Base-by-base conservation (phyloP, 176 grass and related monocot genomes). In the Hyparrhenia diplandra region DNA sequence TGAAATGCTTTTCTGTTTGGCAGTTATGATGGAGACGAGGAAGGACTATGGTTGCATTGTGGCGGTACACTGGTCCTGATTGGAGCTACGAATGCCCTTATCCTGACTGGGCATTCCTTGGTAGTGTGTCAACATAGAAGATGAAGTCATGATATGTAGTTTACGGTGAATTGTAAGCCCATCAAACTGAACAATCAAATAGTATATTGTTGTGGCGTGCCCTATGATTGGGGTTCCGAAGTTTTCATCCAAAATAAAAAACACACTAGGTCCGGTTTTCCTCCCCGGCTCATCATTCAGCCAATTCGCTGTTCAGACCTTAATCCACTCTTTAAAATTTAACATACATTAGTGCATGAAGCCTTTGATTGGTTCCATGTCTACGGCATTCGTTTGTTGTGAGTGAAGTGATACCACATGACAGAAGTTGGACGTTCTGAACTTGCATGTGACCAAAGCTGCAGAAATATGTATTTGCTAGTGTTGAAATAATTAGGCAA, bases 51-150 rank as follows among this genome's bases (percentile, higher is more conserved):
- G 90, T 74, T 98, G 64, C 92, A 95, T 76, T 98, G 95, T 41
- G 78, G 71, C 69, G 84, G 32, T 98, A 98, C 80, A 89, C 90
- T 5, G 92, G 95, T 31, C 92, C 95, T 61, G 95, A 90, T 82
- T 98, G 95, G 95, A 82, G 88, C 39, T 98, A 95, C 5, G 83
- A 93, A 78, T 98, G 92, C 68, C 96, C 90, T 51, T 91, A 84
- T 80, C 96, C 96, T 71, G 89, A 89, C n/a, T 98, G 96, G 96
- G 84, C 84, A 1, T 69, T 10, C 69, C 83, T 92, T 43, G 81
- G 84, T 10, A 80, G 43, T 17, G 47, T 77, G 10, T 58, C 83
- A n/a, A 65, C 45, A 6, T 85, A 77, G 76, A 80, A 84, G 70
- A 40, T 78, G 64, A 87, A 80, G 30, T 47, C 71, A 58, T 91